Percentiles rank a stretch among this genome's conserved stretches.
These are phyloP conservation scores for Usnea hakonensis DNA, from an alignment of 495 filamentous ascomycete genomes.

Conservation along the genomic window DNA sequence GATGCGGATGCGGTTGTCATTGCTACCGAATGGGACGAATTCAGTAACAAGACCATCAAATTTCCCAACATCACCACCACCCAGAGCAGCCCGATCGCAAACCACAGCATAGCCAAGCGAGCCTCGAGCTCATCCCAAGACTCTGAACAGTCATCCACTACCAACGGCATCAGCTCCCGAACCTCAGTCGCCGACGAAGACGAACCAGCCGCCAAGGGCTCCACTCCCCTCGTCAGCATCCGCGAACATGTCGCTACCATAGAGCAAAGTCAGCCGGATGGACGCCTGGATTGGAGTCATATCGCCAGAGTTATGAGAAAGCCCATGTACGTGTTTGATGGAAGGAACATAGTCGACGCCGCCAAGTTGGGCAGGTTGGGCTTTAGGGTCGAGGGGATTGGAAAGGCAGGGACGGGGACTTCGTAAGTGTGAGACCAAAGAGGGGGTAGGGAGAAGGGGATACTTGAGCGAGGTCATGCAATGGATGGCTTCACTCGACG, in stretches of 20 bases:
- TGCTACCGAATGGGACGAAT: slow-evolving; percentile 60
- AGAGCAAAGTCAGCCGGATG: slow-evolving; percentile 12
- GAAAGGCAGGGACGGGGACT: slow-evolving; percentile 15
- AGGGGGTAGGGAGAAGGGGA: background rate
- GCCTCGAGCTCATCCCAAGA: background rate
- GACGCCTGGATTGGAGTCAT: slow-evolving; percentile 46
- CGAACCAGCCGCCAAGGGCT: background rate
- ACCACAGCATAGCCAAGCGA: background rate
- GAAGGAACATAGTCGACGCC: slow-evolving; percentile 54
- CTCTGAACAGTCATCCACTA: background rate
- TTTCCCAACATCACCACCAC: background rate
- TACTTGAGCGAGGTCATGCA: background rate
- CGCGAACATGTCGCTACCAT: slow-evolving; percentile 3
- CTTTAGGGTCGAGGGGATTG: slow-evolving; percentile 32
- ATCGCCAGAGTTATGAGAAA: slow-evolving; percentile 51
- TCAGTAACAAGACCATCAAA: slow-evolving; percentile 33
- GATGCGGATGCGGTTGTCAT: slow-evolving; percentile 49
- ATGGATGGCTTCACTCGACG: too few species aligned
- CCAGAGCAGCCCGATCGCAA: background rate
- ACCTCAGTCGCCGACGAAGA: slow-evolving; percentile 1
- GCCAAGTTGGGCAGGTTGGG: slow-evolving; percentile 49
- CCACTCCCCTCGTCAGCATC: background rate
- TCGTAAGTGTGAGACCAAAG: too few species aligned
- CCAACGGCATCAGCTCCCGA: slow-evolving; percentile 1
- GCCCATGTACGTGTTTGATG: slow-evolving; percentile 66